Conservation (phyloP, 1,139 yeast genomes). For the Taphrina deformans region DNA sequence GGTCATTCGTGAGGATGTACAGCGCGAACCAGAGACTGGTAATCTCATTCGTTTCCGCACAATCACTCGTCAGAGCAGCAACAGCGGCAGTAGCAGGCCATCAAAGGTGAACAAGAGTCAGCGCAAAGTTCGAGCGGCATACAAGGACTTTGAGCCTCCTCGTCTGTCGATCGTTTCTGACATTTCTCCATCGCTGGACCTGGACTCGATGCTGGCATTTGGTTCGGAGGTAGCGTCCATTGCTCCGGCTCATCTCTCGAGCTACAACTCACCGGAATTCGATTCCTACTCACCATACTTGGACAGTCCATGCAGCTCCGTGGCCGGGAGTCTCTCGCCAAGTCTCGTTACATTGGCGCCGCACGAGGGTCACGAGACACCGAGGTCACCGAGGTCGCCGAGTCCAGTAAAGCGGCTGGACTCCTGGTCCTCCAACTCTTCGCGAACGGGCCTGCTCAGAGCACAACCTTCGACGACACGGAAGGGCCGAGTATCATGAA, state of each 20-base stretch:
- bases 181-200: conserved; percentile 3
- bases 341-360: not conserved
- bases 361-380: not conserved
- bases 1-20: conserved; percentile 21
- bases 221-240: not conserved
- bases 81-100: not conserved
- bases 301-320: conserved; percentile 10
- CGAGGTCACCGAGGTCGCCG: not conserved
- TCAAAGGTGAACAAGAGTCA: not conserved
- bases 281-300: conserved; percentile 14
- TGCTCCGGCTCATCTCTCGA: not conserved
- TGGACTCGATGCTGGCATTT: conserved; percentile 8
- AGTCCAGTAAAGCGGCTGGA: not conserved
- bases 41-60: conserved; percentile 1
- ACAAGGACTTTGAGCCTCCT: not conserved
- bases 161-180: conserved; percentile 11
- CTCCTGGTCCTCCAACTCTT: not conserved
- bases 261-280: not conserved
- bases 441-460: not conserved
- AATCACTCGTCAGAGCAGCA: not conserved
- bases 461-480: not conserved
- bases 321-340: not conserved
- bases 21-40: conserved; percentile 9
- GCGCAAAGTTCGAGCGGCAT: not conserved
- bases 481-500: not conserved